A percentile compares a stretch with the other conserved stretches of the same genome.
Conservation (phyloP, 306 rosid species). For the Ormosia semicastrata region DNA sequence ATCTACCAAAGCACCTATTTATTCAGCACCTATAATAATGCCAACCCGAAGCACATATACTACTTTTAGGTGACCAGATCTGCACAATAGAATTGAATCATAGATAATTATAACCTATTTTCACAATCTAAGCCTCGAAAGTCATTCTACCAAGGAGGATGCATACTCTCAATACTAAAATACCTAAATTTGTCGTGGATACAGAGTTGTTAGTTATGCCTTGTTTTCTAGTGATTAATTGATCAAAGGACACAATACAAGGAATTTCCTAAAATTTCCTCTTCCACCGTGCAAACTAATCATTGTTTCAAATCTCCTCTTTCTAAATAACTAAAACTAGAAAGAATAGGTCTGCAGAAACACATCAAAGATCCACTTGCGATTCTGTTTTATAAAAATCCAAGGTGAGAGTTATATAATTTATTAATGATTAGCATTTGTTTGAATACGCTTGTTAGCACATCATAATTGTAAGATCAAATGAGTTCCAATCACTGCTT, state of each 20-base stretch:
- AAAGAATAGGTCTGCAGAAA: neutral
- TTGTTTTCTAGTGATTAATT: neutral
- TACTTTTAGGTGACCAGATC: neutral
- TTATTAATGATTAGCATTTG: no score
- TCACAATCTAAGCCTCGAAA: neutral
- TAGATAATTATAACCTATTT: neutral
- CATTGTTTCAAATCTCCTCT: neutral
- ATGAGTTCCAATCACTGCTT: no score
- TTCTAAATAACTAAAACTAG: neutral
- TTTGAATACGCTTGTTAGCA: no score
- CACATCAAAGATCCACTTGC: no score
- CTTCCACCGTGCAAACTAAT: neutral
- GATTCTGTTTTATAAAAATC: no score
- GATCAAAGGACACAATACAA: neutral
- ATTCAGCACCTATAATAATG: no score
- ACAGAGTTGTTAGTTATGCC: neutral
- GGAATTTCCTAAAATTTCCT: neutral
- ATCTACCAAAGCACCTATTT: no score
- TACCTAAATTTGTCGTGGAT: neutral
- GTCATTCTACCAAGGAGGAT: neutral
- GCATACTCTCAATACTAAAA: neutral
- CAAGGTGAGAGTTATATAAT: no score
- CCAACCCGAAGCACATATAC: neutral
- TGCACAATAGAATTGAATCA: neutral
- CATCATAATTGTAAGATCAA: no score